Percentiles rank a stretch among this genome's conserved stretches.
Conservation (phyloP, 345 rosid genomes). For the Populus nigra region DNA sequence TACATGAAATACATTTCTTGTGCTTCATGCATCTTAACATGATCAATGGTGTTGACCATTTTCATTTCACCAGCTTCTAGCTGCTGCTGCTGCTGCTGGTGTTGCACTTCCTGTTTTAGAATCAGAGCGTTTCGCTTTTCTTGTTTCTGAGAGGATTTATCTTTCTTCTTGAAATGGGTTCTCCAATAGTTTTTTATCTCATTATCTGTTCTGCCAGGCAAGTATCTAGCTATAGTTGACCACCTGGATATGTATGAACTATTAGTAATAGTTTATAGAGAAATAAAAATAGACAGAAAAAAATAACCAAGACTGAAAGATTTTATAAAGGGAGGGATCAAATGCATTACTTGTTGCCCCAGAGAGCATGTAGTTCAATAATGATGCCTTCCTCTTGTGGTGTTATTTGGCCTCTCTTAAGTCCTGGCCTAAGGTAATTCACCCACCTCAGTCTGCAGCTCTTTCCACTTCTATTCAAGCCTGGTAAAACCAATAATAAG, state of each 20-base stretch:
- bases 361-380: constrained; percentile 70
- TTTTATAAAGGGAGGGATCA: background rate
- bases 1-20: constrained; percentile 18
- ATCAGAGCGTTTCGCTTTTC: constrained; percentile 34
- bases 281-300: background rate
- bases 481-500: background rate
- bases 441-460: constrained; percentile 95
- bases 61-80: constrained; percentile 12
- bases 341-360: constrained; percentile 80
- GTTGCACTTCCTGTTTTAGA: constrained; percentile 23
- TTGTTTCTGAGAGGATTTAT: constrained; percentile 31
- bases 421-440: constrained; percentile 84
- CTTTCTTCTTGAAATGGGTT: constrained; percentile 74
- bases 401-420: constrained; percentile 73
- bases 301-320: background rate
- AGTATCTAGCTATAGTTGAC: constrained; percentile 87
- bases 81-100: constrained; percentile 15
- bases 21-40: background rate
- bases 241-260: constrained; percentile 39
- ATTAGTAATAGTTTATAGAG: no score
- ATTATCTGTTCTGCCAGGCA: constrained; percentile 91
- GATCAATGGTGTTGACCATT: background rate
- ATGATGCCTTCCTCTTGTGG: constrained; percentile 87
- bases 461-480: constrained; percentile 61
- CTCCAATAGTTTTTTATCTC: constrained; percentile 97